Base-by-base conservation (phyloP, 495 filamentous ascomycete genomes). In the Trichoderma orchidacearum region DNA sequence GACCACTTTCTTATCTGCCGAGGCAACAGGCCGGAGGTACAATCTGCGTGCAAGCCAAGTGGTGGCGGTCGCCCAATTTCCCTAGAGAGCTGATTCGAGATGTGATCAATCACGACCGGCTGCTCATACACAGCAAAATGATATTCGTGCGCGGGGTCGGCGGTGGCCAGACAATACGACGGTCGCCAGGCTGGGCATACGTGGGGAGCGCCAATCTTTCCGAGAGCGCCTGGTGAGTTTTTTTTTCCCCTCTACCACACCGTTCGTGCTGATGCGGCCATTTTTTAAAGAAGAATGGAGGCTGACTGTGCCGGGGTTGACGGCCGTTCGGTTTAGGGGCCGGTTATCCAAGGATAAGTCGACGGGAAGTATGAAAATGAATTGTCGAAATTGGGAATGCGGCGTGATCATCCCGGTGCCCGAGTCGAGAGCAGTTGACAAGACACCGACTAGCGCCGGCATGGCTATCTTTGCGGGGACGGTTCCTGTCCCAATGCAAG, bases 371-470 rank as follows among this genome's bases (percentile, higher is more conserved):
- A 78, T 80, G 0, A 95, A 90, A 61, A 68, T 97, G 18, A 93
- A 83, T 56, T 89, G 86, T 64, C 82, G 87, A 12, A 98, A 97
- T 67, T 98, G 93, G 93, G 93, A 98, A 68, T 96, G 90, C 60
- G 93, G 93, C 3, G 90, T 98, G 0, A 27, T 98, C 2, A 59
- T 95, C 11, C 83, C 80, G 1, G 66, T 78, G 0, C 57, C 50
- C 28, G 52, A 34, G 51, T 58, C 35, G 21, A 55, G 50, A 27
- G 52, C 23, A 36, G 30, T 36, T 28, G 45, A 27, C 25, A 30
- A 50, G 23, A 18, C 23, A 0, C 12, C 13, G 21, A 13, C 30
- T 28, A 52, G 62, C 18, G 35, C 60, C 30, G 35, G 60, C 32
- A 58, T 21, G 25, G n/a, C 28, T n/a, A 13, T 28, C 8, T 45